Conservation (phyloP, 116 monocot species). For the Papilionanthe hybrid region DNA sequence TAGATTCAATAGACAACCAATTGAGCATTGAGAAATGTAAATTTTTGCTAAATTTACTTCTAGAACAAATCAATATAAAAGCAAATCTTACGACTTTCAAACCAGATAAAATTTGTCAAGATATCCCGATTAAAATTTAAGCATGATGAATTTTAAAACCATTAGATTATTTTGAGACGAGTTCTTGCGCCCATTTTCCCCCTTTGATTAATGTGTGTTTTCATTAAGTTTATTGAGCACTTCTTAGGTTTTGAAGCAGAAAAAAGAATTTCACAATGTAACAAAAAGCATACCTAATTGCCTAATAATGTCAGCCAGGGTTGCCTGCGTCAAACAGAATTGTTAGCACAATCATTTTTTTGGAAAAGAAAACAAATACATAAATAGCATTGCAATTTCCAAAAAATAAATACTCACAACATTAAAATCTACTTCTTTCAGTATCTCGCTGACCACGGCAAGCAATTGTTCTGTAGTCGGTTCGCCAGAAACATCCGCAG, state of each 20-base stretch:
- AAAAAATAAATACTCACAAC: background rate
- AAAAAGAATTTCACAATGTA: background rate
- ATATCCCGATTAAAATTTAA: no score
- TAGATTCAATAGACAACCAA: background rate
- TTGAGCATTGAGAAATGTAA: background rate
- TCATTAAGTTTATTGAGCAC: background rate
- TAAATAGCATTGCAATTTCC: no score
- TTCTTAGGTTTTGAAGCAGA: background rate
- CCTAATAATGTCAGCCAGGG: conserved; percentile 10
- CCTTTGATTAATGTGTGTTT: background rate
- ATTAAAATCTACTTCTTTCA: conserved; percentile 10
- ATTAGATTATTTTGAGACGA: no score
- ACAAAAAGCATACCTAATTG: conserved; percentile 8
- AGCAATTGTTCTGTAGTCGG: conserved; percentile 1
- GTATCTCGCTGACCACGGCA: conserved; percentile 3
- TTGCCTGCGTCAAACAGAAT: background rate
- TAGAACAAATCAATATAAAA: no score
- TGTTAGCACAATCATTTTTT: background rate
- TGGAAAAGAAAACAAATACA: background rate
- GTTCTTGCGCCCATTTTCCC: no score
- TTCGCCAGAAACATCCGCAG: background rate
- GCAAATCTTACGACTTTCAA: no score
- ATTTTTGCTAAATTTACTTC: no score
- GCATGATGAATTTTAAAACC: no score
- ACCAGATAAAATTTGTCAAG: no score